Percentiles rank a stretch among this genome's conserved stretches.
Conservation (phyloP, 2,329 filamentous ascomycete genomes). For the Phoma herbarum region DNA sequence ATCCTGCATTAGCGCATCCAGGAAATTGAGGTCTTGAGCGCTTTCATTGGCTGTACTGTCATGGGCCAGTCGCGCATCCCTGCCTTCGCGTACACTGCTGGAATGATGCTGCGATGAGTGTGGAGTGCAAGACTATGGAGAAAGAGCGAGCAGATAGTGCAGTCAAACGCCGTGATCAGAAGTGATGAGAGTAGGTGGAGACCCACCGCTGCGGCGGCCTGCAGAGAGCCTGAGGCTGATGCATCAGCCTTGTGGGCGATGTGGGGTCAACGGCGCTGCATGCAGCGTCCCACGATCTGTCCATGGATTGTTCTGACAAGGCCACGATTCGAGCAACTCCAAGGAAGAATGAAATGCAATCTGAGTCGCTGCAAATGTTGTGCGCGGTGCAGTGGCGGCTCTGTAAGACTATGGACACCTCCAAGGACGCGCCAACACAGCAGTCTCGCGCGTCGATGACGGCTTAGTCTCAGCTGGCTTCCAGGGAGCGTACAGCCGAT, state of each 20-base stretch:
- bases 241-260: conserved; percentile 18
- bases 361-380: not conserved
- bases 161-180: not conserved
- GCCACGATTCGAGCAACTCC: not conserved
- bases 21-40: conserved; percentile 29
- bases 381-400: not conserved
- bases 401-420: not conserved
- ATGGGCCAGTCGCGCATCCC: conserved; percentile 19
- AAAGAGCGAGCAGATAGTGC: not conserved
- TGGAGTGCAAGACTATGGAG: not conserved
- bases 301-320: not conserved
- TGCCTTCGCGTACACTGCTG: conserved; percentile 17
- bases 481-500: not conserved
- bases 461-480: conserved; percentile 1
- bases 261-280: conserved; percentile 18
- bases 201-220: conserved; percentile 2
- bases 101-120: conserved; percentile 11
- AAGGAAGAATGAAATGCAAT: not conserved
- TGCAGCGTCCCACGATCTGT: conserved; percentile 6
- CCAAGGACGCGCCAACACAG: not conserved
- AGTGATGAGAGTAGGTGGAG: not conserved
- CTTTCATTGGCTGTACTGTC: conserved; percentile 34
- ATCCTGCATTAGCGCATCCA: conserved; percentile 51
- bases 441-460: conserved; percentile 2
- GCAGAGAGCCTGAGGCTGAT: conserved; percentile 8